phyloP scores from a whole-genome alignment of 2,329 filamentous ascomycete genomes.

The Fusarium denticulatum region DNA sequence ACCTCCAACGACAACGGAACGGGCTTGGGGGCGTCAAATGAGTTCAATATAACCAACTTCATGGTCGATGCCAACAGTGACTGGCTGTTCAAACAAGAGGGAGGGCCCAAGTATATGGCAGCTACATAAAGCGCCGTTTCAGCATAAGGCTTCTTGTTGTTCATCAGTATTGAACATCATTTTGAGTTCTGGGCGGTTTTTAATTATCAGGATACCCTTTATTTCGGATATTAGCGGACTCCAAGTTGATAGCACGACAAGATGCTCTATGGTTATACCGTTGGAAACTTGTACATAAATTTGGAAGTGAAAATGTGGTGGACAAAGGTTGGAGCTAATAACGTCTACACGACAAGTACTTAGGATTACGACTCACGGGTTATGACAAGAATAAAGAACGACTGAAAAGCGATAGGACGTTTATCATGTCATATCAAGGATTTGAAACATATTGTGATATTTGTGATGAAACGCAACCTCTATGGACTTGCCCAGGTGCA shows the following conservation, averaged over 20 bases:
- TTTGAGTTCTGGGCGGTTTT: constrained; percentile 5
- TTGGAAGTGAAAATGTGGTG: background rate
- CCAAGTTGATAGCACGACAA: background rate
- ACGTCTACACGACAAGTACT: background rate
- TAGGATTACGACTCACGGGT: background rate
- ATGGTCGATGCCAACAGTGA: constrained; percentile 79
- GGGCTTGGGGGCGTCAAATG: constrained; percentile 57
- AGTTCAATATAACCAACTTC: constrained; percentile 82
- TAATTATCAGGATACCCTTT: constrained; percentile 31
- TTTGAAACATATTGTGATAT: background rate
- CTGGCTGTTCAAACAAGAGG: constrained; percentile 73
- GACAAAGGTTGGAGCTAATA: background rate
- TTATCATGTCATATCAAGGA: background rate
- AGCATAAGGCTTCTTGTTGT: background rate
- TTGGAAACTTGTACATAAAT: background rate
- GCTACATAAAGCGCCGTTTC: constrained; percentile 13
- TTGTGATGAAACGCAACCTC: background rate
- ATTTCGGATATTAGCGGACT: constrained; percentile 10
- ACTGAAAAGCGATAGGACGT: background rate
- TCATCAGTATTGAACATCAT: background rate
- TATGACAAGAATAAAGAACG: constrained; percentile 13
- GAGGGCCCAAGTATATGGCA: constrained; percentile 43
- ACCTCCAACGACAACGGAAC: constrained; percentile 40
- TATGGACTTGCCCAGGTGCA: background rate
- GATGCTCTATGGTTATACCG: background rate